Conservation (phyloP, 495 filamentous ascomycete species). For the Oleoguttula mirabilis region DNA sequence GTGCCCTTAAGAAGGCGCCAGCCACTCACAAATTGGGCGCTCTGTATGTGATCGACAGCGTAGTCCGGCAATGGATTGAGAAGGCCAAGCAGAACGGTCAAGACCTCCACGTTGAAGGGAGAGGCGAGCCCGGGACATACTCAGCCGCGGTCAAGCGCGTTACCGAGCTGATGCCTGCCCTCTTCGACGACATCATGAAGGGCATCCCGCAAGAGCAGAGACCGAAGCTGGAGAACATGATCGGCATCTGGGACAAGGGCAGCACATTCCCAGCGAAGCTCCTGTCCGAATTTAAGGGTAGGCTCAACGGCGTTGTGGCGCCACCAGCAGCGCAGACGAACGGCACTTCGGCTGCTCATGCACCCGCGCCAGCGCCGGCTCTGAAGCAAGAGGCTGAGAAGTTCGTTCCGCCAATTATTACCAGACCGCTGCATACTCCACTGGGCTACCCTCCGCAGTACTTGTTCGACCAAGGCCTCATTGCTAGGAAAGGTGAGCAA, state of each 20-base stretch:
- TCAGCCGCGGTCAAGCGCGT: slow-evolving; percentile 94
- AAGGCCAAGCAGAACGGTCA: slow-evolving; percentile 79
- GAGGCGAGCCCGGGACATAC: slow-evolving; percentile 73
- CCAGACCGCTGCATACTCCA: slow-evolving; percentile 11
- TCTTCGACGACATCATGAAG: slow-evolving; percentile 93
- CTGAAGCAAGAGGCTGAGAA: slow-evolving; percentile 8
- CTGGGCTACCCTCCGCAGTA: slow-evolving; percentile 16
- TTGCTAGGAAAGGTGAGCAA: not conserved
- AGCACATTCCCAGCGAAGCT: slow-evolving; percentile 75
- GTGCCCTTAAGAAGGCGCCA: slow-evolving; percentile 92
- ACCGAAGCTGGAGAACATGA: slow-evolving; percentile 91
- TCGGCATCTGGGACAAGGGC: slow-evolving; percentile 97
- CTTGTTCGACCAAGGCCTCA: slow-evolving; percentile 15
- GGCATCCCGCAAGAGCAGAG: slow-evolving; percentile 90
- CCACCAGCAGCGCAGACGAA: slow-evolving; percentile 8
- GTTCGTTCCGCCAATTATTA: slow-evolving; percentile 12
- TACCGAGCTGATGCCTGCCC: slow-evolving; percentile 76
- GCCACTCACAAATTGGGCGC: slow-evolving; percentile 95
- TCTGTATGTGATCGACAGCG: slow-evolving; percentile 99
- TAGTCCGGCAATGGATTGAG: slow-evolving; percentile 97
- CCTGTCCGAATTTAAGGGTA: slow-evolving; percentile 77
- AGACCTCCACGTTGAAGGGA: slow-evolving; percentile 44
- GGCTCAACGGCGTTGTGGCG: slow-evolving; percentile 24
- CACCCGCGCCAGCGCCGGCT: not conserved
- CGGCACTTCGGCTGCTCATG: not conserved